Percentiles rank a stretch among this genome's conserved stretches.
phyloP scores from a whole-genome alignment of 768 basidiomycete genomes.

The Amanita muscaria region DNA sequence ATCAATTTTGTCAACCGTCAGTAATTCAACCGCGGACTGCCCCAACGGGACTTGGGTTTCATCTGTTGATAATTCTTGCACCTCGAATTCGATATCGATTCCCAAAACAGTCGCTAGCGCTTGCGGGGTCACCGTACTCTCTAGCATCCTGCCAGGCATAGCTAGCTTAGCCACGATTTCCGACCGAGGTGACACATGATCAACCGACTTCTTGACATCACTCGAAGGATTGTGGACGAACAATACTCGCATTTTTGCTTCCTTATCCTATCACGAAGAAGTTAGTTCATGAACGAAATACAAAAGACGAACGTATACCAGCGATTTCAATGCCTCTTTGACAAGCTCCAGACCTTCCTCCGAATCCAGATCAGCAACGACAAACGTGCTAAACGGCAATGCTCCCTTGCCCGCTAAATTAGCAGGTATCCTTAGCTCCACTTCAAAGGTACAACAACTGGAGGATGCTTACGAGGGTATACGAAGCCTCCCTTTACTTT shows the following conservation, averaged over 20 bases:
- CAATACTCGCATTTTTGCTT: slow-evolving; percentile 49
- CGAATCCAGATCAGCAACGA: slow-evolving; percentile 75
- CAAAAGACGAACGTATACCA: slow-evolving; percentile 35
- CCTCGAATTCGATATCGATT: neutral
- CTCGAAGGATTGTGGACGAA: slow-evolving; percentile 65
- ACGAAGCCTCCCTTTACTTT: slow-evolving; percentile 4
- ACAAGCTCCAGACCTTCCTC: slow-evolving; percentile 47
- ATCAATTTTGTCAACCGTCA: slow-evolving; percentile 25
- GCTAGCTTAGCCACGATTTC: slow-evolving; percentile 44
- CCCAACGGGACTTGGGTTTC: slow-evolving; percentile 31
- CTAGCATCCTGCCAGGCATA: slow-evolving; percentile 28
- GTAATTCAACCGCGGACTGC: no score
- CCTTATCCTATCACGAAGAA: slow-evolving; percentile 27
- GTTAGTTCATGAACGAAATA: neutral
- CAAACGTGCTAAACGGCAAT: slow-evolving; percentile 42
- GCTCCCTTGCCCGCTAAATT: slow-evolving; percentile 21
- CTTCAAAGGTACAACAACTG: neutral
- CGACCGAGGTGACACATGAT: slow-evolving; percentile 25
- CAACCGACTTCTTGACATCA: neutral
- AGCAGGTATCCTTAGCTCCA: neutral
- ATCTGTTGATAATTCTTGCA: slow-evolving; percentile 6
- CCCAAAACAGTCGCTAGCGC: neutral
- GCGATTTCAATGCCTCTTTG: slow-evolving; percentile 54
- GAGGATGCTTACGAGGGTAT: slow-evolving; percentile 11
- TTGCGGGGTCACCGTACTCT: slow-evolving; percentile 9